These are phyloP conservation scores for Prillingera fragicola DNA, from an alignment of 1,284 basidiomycete genomes.

Conservation along the genomic window DNA sequence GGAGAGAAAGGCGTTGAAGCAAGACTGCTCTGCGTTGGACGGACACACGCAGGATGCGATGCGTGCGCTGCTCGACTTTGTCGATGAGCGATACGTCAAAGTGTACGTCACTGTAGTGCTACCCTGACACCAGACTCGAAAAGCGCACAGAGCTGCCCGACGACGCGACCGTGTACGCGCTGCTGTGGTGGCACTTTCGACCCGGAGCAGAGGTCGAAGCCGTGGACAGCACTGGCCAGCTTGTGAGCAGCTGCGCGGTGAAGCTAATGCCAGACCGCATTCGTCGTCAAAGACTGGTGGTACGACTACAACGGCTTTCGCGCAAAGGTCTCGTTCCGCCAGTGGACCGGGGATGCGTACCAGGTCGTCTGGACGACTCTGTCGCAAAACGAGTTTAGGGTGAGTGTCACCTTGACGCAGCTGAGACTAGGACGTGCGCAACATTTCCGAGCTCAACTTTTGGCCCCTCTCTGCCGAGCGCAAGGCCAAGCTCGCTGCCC, in stretches of 20 bases:
- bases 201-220: background rate
- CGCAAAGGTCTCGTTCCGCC: slow-evolving; percentile 2
- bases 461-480: background rate
- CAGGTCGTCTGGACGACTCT: slow-evolving; percentile 3
- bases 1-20: background rate
- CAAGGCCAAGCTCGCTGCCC: background rate
- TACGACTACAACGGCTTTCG: slow-evolving; percentile 2
- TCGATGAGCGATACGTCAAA: background rate
- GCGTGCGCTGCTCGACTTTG: background rate
- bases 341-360: slow-evolving; percentile 5
- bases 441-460: background rate
- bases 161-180: background rate
- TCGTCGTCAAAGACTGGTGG: background rate
- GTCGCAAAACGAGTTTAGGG: slow-evolving; percentile 1
- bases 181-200: background rate
- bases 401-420: background rate
- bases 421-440: background rate
- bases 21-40: background rate
- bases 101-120: background rate
- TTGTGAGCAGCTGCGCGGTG: background rate
- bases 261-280: background rate
- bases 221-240: background rate
- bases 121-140: background rate
- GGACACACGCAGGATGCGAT: background rate
- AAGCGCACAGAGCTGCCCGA: background rate